A percentile compares a stretch with the other conserved stretches of the same genome.
phyloP scores from a whole-genome alignment of 306 rosid species.

The Quercus berberidifolia region DNA sequence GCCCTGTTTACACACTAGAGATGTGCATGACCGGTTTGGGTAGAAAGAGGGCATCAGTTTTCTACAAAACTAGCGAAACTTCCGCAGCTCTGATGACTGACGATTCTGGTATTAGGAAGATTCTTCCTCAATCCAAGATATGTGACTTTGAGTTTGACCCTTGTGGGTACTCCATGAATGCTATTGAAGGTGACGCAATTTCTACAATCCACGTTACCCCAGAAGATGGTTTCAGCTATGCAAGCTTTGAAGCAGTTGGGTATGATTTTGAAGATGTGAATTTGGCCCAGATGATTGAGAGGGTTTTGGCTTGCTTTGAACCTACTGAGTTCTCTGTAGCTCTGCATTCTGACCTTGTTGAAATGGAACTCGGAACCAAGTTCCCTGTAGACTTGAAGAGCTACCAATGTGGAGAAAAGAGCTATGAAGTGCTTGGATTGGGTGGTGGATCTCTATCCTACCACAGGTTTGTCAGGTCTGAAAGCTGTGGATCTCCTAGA shows the following conservation, averaged over 20 bases:
- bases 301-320: slow-evolving; percentile 74
- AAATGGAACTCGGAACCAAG: slow-evolving; percentile 25
- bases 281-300: slow-evolving; percentile 49
- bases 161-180: slow-evolving; percentile 95
- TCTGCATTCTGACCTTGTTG: slow-evolving; percentile 41
- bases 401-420: slow-evolving; percentile 43
- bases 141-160: slow-evolving; percentile 95
- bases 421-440: slow-evolving; percentile 48
- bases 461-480: slow-evolving; percentile 39
- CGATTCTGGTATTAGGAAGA: slow-evolving; percentile 55
- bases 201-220: slow-evolving; percentile 95
- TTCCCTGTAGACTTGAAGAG: slow-evolving; percentile 54
- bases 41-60: slow-evolving; percentile 51
- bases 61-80: slow-evolving; percentile 29
- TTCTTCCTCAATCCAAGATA: slow-evolving; percentile 55
- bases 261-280: slow-evolving; percentile 44
- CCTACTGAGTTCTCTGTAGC: slow-evolving; percentile 85
- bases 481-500: slow-evolving; percentile 62
- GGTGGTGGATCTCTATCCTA: slow-evolving; percentile 57
- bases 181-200: slow-evolving; percentile 70
- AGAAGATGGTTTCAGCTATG: slow-evolving; percentile 95
- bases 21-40: slow-evolving; percentile 68
- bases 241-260: slow-evolving; percentile 89
- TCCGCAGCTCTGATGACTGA: slow-evolving; percentile 51
- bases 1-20: slow-evolving; percentile 43